A percentile compares a stretch with the other conserved stretches of the same genome.
Evolutionary conservation across 768 basidiomycete species (phyloP).

Genomic region (Suillus plorans): DNA sequence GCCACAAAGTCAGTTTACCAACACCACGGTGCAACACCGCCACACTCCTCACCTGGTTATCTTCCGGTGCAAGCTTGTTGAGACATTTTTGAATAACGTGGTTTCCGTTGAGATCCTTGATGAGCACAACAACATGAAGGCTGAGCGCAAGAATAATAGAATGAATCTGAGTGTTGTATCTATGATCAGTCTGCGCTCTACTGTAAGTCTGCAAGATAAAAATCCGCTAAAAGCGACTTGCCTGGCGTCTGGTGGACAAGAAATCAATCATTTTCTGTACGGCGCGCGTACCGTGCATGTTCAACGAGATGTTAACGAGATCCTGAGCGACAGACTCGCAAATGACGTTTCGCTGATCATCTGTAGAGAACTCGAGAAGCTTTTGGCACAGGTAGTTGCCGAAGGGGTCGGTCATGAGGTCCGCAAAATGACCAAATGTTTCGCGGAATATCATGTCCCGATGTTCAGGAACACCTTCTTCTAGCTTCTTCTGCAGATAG

Average conservation of each 20-base stretch:
- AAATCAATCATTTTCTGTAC: conserved; percentile 99
- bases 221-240: conserved; percentile 42
- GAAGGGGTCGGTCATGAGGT: conserved; percentile 99
- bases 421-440: conserved; percentile 96
- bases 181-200: conserved; percentile 68
- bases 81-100: conserved; percentile 99
- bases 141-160: conserved; percentile 96
- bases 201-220: conserved; percentile 53
- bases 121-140: conserved; percentile 96
- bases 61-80: conserved; percentile 96
- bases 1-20: background rate
- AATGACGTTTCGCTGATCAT: conserved; percentile 94
- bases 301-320: conserved; percentile 95
- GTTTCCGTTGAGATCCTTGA: conserved; percentile 97
- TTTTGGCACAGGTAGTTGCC: conserved; percentile 99
- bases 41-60: conserved; percentile 76
- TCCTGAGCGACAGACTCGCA: conserved; percentile 98
- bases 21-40: background rate
- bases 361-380: conserved; percentile 93
- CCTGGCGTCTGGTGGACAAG: conserved; percentile 92
- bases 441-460: conserved; percentile 99
- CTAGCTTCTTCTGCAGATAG: conserved; percentile 97
- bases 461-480: conserved; percentile 93
- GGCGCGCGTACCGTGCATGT: conserved; percentile 99
- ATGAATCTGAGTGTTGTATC: conserved; percentile 90